Evolutionary conservation across 495 filamentous ascomycete genomes (phyloP).

Genomic region (Wilcoxina mikolae): DNA sequence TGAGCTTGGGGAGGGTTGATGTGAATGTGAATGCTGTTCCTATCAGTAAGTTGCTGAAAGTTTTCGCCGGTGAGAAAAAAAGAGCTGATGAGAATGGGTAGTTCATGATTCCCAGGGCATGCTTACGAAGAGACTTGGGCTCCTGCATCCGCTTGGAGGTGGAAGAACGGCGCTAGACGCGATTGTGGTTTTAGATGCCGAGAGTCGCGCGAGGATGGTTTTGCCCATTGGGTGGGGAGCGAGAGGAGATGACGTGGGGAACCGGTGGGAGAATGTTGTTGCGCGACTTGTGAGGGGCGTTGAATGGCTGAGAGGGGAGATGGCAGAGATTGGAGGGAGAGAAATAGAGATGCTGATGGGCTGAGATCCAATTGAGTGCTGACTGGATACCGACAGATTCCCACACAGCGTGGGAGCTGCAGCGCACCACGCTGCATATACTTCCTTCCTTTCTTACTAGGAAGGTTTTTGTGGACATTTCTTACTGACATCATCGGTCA

Average conservation of each 20-base stretch:
- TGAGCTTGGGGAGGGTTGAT: neutral
- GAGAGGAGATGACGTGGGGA: conserved; percentile 20
- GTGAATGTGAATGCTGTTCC: conserved; percentile 8
- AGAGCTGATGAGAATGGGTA: neutral
- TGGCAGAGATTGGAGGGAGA: conserved; percentile 12
- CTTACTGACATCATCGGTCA: too few relatives aligned
- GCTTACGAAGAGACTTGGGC: conserved; percentile 26
- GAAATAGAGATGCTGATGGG: conserved; percentile 28
- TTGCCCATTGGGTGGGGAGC: conserved; percentile 34
- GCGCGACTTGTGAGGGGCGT: conserved; percentile 27
- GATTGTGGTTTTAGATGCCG: conserved; percentile 32
- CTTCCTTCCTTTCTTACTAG: too few relatives aligned
- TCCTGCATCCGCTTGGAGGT: conserved; percentile 34
- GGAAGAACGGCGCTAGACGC: conserved; percentile 32
- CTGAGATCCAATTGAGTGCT: too few relatives aligned
- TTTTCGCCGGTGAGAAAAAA: neutral
- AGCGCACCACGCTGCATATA: too few relatives aligned
- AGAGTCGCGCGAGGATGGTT: conserved; percentile 29
- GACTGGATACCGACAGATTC: too few relatives aligned
- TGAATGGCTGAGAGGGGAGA: conserved; percentile 23
- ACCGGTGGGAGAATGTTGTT: conserved; percentile 22
- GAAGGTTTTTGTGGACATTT: too few relatives aligned
- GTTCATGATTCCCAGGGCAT: conserved; percentile 21
- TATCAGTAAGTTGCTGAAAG: conserved; percentile 10
- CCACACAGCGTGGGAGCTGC: too few relatives aligned